Percentiles rank a stretch among this genome's conserved stretches.
phyloP scores from a whole-genome alignment of 176 grass and related monocot genomes.

The Phragmites australis region DNA sequence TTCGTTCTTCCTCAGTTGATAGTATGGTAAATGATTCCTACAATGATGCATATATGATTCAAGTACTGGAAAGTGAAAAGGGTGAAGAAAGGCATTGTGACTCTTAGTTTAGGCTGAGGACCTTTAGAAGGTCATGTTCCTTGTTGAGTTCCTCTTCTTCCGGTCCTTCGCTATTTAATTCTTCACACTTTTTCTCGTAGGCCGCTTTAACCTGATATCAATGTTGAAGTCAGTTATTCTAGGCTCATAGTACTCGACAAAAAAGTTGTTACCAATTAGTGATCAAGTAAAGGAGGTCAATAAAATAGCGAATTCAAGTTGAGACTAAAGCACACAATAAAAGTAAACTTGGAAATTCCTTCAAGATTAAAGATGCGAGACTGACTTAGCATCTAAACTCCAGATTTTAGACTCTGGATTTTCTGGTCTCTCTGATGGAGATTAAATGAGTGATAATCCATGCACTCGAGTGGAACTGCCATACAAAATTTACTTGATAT shows the following conservation, averaged over 20 bases:
- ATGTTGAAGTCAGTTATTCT: constrained; percentile 27
- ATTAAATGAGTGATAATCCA: not conserved
- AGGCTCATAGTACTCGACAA: not conserved
- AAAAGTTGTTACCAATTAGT: not conserved
- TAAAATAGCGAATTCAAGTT: not conserved
- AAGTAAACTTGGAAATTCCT: not conserved
- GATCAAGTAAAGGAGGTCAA: not conserved
- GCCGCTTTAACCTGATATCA: constrained; percentile 60
- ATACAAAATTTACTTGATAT: not conserved
- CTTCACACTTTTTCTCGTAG: constrained; percentile 66
- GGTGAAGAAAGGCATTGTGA: not conserved
- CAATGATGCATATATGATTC: constrained; percentile 3
- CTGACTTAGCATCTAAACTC: not conserved
- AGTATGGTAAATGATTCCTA: constrained; percentile 88
- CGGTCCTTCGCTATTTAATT: constrained; percentile 71
- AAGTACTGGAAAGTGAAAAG: constrained; percentile 3
- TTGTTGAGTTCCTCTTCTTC: constrained; percentile 69
- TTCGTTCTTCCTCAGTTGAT: constrained; percentile 78
- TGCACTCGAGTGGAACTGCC: not conserved
- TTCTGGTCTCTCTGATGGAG: not conserved
- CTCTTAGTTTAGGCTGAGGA: constrained; percentile 25
- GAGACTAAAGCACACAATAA: not conserved
- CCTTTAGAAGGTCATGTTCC: constrained; percentile 74
- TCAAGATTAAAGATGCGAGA: not conserved
- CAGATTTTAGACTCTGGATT: not conserved